Evolutionary conservation across 2,329 filamentous ascomycete species (phyloP).

Genomic region (Fusarium agapanthi): DNA sequence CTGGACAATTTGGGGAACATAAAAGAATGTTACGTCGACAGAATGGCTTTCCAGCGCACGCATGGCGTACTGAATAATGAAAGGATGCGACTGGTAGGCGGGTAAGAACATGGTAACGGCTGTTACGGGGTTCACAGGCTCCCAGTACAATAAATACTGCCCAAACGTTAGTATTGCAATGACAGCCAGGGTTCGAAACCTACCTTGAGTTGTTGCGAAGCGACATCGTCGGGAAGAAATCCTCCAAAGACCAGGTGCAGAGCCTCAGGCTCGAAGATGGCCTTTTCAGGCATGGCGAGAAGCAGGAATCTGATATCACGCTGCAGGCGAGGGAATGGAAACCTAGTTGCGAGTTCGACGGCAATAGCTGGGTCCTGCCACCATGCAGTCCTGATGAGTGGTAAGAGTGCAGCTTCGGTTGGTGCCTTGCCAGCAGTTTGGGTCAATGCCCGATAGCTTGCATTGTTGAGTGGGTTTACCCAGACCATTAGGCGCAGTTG

Average conservation of each 20-base stretch:
- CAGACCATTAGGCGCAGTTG: constrained; percentile 85
- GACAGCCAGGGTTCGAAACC: neutral
- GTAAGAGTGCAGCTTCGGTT: constrained; percentile 60
- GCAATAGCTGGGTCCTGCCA: constrained; percentile 83
- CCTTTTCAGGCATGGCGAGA: constrained; percentile 84
- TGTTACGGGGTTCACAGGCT: constrained; percentile 89
- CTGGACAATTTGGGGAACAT: constrained; percentile 98
- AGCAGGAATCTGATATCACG: constrained; percentile 82
- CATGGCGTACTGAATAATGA: constrained; percentile 96
- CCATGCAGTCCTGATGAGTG: constrained; percentile 86
- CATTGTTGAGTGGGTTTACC: constrained; percentile 80
- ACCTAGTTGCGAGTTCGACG: constrained; percentile 83
- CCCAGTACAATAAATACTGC: constrained; percentile 91
- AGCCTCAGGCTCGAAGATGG: constrained; percentile 81
- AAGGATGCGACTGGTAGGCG: constrained; percentile 88
- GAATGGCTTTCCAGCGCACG: constrained; percentile 91
- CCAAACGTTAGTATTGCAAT: constrained; percentile 22
- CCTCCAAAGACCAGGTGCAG: constrained; percentile 83
- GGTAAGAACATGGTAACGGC: constrained; percentile 94
- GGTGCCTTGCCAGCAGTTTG: constrained; percentile 52
- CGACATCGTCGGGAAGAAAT: constrained; percentile 79
- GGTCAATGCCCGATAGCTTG: constrained; percentile 49
- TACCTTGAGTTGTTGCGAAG: constrained; percentile 83
- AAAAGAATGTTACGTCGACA: constrained; percentile 98
- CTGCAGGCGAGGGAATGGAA: constrained; percentile 76